Conservation (phyloP, 2,329 filamentous ascomycete genomes). For the Sclerotinia trifoliorum region DNA sequence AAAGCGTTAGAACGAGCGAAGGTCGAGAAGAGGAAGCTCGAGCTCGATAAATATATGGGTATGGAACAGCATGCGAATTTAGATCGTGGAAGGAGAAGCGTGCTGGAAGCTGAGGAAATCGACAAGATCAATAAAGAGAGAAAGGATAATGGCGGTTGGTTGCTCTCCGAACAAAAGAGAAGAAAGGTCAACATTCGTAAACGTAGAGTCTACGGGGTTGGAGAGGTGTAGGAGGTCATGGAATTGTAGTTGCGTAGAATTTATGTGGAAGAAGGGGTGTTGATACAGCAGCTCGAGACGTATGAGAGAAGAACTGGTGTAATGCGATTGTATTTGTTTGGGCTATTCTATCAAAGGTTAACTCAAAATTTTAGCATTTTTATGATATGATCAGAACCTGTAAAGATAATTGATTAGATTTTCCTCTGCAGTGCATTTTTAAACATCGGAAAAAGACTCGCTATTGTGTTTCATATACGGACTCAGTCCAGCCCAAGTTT, state of each 20-base stretch:
- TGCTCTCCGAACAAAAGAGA: neutral
- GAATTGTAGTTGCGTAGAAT: neutral
- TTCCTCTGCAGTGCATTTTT: too few species aligned
- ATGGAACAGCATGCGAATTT: too few species aligned
- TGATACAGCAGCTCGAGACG: too few species aligned
- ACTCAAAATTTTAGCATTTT: too few species aligned
- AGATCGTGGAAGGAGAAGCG: neutral
- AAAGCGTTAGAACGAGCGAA: neutral
- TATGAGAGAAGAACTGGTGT: too few species aligned
- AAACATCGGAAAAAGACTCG: too few species aligned
- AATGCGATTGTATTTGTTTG: too few species aligned
- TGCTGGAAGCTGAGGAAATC: neutral
- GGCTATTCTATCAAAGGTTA: too few species aligned
- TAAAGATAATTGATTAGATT: too few species aligned
- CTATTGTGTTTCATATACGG: too few species aligned
- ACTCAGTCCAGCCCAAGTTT: neutral
- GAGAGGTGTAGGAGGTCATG: neutral
- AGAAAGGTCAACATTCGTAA: neutral
- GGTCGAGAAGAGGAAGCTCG: neutral
- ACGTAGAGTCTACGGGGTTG: neutral
- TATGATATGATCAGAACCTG: too few species aligned
- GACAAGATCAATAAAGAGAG: neutral
- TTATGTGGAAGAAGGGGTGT: too few species aligned
- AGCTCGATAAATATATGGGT: neutral
- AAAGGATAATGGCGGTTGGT: neutral